A percentile compares a stretch with the other conserved stretches of the same genome.
Conservation (phyloP, 768 basidiomycete genomes). For the Kwoniella dendrophila region DNA sequence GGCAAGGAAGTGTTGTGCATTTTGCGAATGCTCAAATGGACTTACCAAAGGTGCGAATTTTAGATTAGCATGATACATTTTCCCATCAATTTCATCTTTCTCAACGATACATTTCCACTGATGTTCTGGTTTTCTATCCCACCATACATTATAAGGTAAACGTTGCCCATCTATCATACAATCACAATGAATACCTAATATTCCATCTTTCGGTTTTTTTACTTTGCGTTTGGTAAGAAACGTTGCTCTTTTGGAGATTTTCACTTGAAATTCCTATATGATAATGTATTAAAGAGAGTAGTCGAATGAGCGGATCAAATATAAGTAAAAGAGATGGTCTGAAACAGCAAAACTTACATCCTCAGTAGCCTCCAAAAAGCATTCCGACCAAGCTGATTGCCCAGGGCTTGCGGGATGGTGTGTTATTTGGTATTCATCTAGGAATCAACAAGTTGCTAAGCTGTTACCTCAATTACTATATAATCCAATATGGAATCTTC, state of each 20-base stretch:
- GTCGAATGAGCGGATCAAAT: too few relatives aligned
- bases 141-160: background rate
- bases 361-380: conserved; percentile 19
- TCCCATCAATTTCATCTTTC: background rate
- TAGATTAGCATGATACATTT: background rate
- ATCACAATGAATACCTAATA: background rate
- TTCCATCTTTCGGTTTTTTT: too few relatives aligned
- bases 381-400: conserved; percentile 6
- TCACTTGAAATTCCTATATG: conserved; percentile 6
- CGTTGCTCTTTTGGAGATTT: background rate
- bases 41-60: conserved; percentile 18
- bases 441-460: too few relatives aligned
- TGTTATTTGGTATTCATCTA: conserved; percentile 17
- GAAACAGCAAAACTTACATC: too few relatives aligned
- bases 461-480: background rate
- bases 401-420: conserved; percentile 2
- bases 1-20: background rate
- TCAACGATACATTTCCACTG: background rate
- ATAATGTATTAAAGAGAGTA: background rate
- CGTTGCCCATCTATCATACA: background rate
- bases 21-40: background rate
- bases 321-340: too few relatives aligned
- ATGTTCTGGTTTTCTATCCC: background rate
- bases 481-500: background rate
- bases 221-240: too few relatives aligned